Evolutionary conservation across 164 flowering plant genomes (phyloP).

Genomic region (Buxus sempervirens): DNA sequence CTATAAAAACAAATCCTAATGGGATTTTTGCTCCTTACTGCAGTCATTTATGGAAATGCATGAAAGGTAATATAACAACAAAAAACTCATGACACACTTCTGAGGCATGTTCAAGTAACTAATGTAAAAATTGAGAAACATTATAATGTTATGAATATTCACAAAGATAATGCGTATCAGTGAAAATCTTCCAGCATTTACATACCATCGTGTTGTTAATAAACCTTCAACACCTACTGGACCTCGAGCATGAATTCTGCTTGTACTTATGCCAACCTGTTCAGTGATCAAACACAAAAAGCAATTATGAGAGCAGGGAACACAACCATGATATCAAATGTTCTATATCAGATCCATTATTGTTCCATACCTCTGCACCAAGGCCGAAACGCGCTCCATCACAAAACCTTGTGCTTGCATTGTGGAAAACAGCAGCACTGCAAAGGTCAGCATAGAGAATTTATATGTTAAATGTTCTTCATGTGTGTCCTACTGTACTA

Average conservation of each 20-base stretch:
- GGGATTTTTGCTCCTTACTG: no score
- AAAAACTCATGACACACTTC: background rate
- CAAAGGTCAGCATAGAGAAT: background rate
- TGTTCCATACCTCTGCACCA: conserved; percentile 87
- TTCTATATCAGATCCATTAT: background rate
- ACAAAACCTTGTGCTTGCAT: conserved; percentile 97
- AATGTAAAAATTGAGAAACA: background rate
- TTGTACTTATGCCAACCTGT: conserved; percentile 96
- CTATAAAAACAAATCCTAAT: background rate
- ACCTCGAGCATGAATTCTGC: conserved; percentile 97
- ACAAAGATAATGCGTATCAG: background rate
- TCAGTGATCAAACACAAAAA: conserved; percentile 10
- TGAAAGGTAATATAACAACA: background rate
- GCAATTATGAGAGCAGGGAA: conserved; percentile 6
- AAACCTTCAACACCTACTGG: conserved; percentile 98
- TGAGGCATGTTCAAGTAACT: background rate
- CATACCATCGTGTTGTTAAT: conserved; percentile 88
- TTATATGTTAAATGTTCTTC: background rate
- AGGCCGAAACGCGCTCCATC: conserved; percentile 98
- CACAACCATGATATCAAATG: background rate
- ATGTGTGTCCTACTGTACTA: background rate
- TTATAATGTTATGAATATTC: background rate
- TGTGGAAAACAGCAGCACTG: conserved; percentile 98
- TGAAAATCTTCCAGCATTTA: background rate
- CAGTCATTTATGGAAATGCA: background rate